Conservation (phyloP, 371 early-diverging fungal genomes). For the Zancudomyces culisetae region DNA sequence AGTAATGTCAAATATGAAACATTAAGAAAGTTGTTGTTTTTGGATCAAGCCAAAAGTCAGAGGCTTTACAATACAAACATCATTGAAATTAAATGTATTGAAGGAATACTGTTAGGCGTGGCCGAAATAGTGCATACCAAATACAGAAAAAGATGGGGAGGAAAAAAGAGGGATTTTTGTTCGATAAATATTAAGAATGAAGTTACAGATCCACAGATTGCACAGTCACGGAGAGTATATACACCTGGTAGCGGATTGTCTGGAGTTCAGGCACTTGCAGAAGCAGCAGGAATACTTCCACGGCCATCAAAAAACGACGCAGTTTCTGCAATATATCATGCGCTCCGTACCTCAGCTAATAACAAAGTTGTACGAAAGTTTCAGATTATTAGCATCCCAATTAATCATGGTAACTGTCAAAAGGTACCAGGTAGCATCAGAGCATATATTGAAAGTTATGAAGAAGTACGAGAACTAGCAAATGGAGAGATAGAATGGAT, state of each 20-base stretch:
- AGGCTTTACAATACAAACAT: background rate
- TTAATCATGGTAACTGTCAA: slow-evolving; percentile 10
- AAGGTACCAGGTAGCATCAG: slow-evolving; percentile 12
- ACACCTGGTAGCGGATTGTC: background rate
- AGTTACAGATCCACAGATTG: background rate
- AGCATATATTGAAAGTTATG: slow-evolving; percentile 19
- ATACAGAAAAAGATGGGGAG: slow-evolving; percentile 2
- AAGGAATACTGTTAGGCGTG: background rate
- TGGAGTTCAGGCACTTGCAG: background rate
- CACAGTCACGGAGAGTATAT: background rate
- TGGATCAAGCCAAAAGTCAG: background rate
- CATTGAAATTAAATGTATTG: background rate
- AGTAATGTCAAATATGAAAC: background rate
- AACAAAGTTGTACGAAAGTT: slow-evolving; percentile 7
- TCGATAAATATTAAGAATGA: background rate
- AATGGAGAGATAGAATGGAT: slow-evolving; percentile 19
- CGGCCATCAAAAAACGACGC: background rate
- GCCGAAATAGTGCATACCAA: background rate
- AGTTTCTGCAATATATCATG: background rate
- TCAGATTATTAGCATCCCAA: slow-evolving; percentile 14
- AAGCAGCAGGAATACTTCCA: background rate
- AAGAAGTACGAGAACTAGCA: slow-evolving; percentile 15
- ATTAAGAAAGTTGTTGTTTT: background rate
- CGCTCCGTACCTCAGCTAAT: background rate
- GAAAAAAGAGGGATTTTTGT: slow-evolving; percentile 3